Percentiles rank a stretch among this genome's conserved stretches.
These are phyloP conservation scores for Oryza officinalis DNA, from an alignment of 176 grass and related monocot genomes.

Conservation along the genomic window DNA sequence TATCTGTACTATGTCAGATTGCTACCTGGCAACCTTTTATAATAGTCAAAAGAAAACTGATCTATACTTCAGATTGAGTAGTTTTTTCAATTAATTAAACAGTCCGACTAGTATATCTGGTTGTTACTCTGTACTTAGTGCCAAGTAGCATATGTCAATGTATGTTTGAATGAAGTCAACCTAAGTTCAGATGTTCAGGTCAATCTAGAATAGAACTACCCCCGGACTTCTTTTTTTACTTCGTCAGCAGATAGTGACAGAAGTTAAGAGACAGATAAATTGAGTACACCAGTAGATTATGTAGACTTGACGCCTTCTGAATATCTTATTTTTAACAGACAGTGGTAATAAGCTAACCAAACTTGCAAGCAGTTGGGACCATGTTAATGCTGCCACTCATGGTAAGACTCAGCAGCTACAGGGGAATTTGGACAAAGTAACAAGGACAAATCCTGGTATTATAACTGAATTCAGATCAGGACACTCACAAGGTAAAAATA, in stretches of 20 bases:
- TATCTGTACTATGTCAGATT: neutral
- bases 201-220: neutral
- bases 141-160: neutral
- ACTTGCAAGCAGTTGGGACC: conserved; percentile 36
- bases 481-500: conserved; percentile 25
- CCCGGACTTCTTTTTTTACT: neutral
- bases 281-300: neutral
- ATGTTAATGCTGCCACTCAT: conserved; percentile 14
- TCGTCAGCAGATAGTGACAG: neutral
- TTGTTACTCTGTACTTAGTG: neutral
- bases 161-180: neutral
- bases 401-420: conserved; percentile 15
- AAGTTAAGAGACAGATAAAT: neutral
- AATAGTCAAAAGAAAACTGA: neutral
- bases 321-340: conserved; percentile 4
- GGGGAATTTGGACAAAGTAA: conserved; percentile 13
- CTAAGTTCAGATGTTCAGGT: neutral
- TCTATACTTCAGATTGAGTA: neutral
- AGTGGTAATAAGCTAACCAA: neutral
- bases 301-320: neutral
- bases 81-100: neutral
- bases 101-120: neutral
- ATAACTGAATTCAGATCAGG: neutral
- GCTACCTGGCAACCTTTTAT: neutral
- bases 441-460: conserved; percentile 12